These are phyloP conservation scores for Colletotrichum destructivum DNA, from an alignment of 2,329 filamentous ascomycete genomes.

Conservation along the genomic window DNA sequence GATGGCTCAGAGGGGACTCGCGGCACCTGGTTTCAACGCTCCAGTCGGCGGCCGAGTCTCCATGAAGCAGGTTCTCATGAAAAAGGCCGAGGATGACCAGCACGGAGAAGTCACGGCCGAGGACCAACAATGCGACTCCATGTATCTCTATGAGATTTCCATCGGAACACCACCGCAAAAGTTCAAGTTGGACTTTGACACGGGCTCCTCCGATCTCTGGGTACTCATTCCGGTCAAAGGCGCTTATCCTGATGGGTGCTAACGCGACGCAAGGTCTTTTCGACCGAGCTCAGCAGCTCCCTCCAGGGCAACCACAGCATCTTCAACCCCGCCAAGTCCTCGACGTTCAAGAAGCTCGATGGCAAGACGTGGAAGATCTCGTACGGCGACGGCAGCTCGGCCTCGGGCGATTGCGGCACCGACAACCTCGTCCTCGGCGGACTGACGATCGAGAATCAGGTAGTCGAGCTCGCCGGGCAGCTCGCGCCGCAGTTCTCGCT, in stretches of 20 bases:
- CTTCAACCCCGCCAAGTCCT: constrained; percentile 56
- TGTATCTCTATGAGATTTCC: constrained; percentile 57
- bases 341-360: constrained; percentile 51
- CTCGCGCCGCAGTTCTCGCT: constrained; percentile 72
- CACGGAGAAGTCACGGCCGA: constrained; percentile 38
- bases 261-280: constrained; percentile 48
- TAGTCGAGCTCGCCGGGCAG: constrained; percentile 74
- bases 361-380: constrained; percentile 73
- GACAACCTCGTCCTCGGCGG: constrained; percentile 79
- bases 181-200: constrained; percentile 80
- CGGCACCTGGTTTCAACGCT: constrained; percentile 31
- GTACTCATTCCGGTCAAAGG: constrained; percentile 65
- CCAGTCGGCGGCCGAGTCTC: constrained; percentile 36
- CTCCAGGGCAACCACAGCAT: constrained; percentile 58
- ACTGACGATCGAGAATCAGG: constrained; percentile 71
- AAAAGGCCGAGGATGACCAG: constrained; percentile 28
- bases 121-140: constrained; percentile 69
- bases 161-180: constrained; percentile 68
- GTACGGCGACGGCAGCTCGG: constrained; percentile 78
- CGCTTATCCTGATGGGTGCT: constrained; percentile 51
- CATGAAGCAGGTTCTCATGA: constrained; percentile 32
- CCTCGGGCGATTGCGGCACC: constrained; percentile 74
- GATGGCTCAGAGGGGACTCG: constrained; percentile 39
- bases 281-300: constrained; percentile 46
- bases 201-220: constrained; percentile 83